phyloP scores from a whole-genome alignment of 768 basidiomycete species.

The Russula emetica region DNA sequence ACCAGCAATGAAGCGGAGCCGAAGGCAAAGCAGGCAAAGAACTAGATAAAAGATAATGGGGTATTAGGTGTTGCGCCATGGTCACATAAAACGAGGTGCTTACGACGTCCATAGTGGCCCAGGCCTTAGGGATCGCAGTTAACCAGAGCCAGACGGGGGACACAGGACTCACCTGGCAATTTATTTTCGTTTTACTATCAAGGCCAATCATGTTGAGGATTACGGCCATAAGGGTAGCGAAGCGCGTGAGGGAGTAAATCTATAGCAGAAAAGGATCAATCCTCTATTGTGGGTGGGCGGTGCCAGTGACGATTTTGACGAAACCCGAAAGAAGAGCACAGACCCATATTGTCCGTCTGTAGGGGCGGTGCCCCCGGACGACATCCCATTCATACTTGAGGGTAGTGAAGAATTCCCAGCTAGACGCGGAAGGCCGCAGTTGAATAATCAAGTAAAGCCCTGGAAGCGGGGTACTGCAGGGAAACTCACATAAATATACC shows the following conservation, averaged over 20 bases:
- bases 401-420: constrained; percentile 6
- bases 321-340: background rate
- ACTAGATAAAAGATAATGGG: background rate
- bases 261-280: background rate
- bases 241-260: constrained; percentile 15
- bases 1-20: background rate
- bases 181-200: background rate
- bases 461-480: background rate
- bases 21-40: background rate
- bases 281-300: too few species aligned
- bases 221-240: constrained; percentile 2
- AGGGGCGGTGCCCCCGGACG: background rate
- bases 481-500: constrained; percentile 9
- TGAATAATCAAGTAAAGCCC: background rate
- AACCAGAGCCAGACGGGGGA: background rate
- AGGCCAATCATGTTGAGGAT: background rate
- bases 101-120: background rate
- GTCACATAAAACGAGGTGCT: background rate
- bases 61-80: too few species aligned
- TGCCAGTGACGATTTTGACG: too few species aligned
- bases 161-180: constrained; percentile 6
- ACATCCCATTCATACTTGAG: constrained; percentile 1
- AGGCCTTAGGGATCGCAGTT: background rate
- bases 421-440: background rate
- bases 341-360: constrained; percentile 12